These are phyloP conservation scores for Trametes gibbosa DNA, from an alignment of 768 basidiomycete genomes.

Conservation along the genomic window DNA sequence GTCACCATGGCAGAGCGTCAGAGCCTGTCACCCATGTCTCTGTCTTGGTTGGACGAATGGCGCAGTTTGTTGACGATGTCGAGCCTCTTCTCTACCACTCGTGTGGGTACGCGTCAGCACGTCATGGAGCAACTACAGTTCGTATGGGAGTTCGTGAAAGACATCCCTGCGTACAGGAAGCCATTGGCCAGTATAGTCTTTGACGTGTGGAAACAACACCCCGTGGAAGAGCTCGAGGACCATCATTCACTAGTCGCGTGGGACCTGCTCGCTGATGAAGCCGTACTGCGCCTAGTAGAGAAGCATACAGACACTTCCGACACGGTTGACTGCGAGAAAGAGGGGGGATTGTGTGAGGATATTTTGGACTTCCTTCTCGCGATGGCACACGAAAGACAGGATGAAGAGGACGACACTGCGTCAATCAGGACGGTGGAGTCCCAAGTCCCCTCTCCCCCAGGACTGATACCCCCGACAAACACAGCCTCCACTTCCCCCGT, in stretches of 20 bases:
- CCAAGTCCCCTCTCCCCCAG: conserved; percentile 6
- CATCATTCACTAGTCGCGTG: conserved; percentile 39
- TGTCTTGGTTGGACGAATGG: conserved; percentile 74
- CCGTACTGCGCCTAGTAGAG: conserved; percentile 61
- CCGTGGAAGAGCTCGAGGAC: conserved; percentile 31
- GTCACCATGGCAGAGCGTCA: conserved; percentile 63
- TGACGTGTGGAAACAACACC: conserved; percentile 43
- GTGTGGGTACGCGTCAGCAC: conserved; percentile 53
- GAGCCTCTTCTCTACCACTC: conserved; percentile 25
- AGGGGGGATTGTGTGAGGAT: conserved; percentile 19
- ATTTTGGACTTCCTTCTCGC: conserved; percentile 21
- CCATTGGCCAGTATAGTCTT: conserved; percentile 52
- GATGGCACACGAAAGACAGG: conserved; percentile 16
- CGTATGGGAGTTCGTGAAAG: conserved; percentile 65
- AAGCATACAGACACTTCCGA: conserved; percentile 62
- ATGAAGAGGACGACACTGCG: conserved; percentile 23
- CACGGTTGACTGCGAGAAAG: conserved; percentile 34
- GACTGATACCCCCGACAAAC: conserved; percentile 3
- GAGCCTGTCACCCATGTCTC: conserved; percentile 66
- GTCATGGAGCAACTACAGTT: conserved; percentile 55
- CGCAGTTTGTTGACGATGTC: conserved; percentile 49
- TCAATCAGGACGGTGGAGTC: conserved; percentile 13
- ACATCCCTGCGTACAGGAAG: conserved; percentile 64
- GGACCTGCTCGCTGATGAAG: conserved; percentile 67
- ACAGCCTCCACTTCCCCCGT: conserved; percentile 46